phyloP scores from a whole-genome alignment of 108 stramenopile species.

The Asterionellopsis glacialis region DNA sequence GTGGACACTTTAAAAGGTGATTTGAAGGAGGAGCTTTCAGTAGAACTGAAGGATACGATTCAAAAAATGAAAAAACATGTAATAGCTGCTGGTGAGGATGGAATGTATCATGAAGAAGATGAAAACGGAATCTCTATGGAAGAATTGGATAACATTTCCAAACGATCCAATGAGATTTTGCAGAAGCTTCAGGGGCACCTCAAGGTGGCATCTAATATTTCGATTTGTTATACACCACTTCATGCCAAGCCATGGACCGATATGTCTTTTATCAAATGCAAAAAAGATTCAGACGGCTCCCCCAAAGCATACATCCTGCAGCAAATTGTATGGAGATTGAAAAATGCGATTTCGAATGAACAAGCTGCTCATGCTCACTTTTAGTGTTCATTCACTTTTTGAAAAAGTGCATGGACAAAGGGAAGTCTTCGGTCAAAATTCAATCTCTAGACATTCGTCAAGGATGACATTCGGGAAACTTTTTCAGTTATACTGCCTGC shows the following conservation, averaged over 20 bases:
- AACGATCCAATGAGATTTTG: not conserved
- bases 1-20: not conserved
- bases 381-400: too few relatives aligned
- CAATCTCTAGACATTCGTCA: too few relatives aligned
- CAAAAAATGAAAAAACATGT: slow-evolving; percentile 13
- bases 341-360: slow-evolving; percentile 22
- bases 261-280: slow-evolving; percentile 1
- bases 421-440: too few relatives aligned
- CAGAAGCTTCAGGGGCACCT: slow-evolving; percentile 7
- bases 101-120: slow-evolving; percentile 13
- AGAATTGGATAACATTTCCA: slow-evolving; percentile 10
- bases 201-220: slow-evolving; percentile 15
- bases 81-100: slow-evolving; percentile 11
- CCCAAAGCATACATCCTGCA: slow-evolving; percentile 14
- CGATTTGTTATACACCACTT: slow-evolving; percentile 25
- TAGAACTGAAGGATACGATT: slow-evolving; percentile 6
- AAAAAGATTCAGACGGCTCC: too few relatives aligned
- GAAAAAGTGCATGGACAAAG: too few relatives aligned
- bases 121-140: slow-evolving; percentile 8
- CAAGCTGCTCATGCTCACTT: slow-evolving; percentile 16
- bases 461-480: too few relatives aligned
- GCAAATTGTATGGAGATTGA: slow-evolving; percentile 16
- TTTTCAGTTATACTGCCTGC: too few relatives aligned
- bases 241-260: slow-evolving; percentile 23
- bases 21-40: not conserved